Evolutionary conservation across 1,284 basidiomycete species (phyloP).

Genomic region (Wolfiporia cocos): DNA sequence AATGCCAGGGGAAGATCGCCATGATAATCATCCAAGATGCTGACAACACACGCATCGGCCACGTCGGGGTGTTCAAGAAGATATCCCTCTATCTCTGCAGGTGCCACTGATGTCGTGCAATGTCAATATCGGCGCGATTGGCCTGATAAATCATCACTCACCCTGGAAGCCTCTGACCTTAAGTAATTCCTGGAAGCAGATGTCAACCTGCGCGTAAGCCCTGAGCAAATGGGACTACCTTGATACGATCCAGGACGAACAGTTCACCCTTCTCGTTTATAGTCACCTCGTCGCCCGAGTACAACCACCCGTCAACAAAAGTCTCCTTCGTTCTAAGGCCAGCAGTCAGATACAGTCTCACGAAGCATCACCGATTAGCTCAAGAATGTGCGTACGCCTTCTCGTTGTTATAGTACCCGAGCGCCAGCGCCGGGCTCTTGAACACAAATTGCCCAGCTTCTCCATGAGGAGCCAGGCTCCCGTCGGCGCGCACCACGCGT

Average conservation of each 20-base stretch:
- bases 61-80: constrained; percentile 69
- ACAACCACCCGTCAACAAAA: constrained; percentile 33
- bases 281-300: constrained; percentile 37
- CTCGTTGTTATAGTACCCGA: constrained; percentile 34
- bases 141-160: background rate
- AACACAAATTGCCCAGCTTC: constrained; percentile 39
- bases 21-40: constrained; percentile 70
- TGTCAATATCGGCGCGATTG: background rate
- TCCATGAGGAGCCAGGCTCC: constrained; percentile 29
- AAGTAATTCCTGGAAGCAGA: constrained; percentile 43
- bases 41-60: constrained; percentile 68
- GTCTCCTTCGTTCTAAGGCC: constrained; percentile 35
- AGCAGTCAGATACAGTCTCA: background rate
- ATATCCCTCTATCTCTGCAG: constrained; percentile 42
- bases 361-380: background rate
- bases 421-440: constrained; percentile 31
- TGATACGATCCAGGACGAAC: constrained; percentile 39
- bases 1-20: constrained; percentile 77
- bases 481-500: constrained; percentile 36
- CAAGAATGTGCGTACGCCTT: constrained; percentile 29
- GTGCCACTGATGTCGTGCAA: constrained; percentile 30
- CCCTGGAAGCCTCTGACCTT: constrained; percentile 62
- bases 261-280: constrained; percentile 33
- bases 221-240: constrained; percentile 20
- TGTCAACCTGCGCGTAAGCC: background rate